These are phyloP conservation scores for Triticum monococcum DNA, from an alignment of 176 grass and related monocot genomes.

Conservation along the genomic window DNA sequence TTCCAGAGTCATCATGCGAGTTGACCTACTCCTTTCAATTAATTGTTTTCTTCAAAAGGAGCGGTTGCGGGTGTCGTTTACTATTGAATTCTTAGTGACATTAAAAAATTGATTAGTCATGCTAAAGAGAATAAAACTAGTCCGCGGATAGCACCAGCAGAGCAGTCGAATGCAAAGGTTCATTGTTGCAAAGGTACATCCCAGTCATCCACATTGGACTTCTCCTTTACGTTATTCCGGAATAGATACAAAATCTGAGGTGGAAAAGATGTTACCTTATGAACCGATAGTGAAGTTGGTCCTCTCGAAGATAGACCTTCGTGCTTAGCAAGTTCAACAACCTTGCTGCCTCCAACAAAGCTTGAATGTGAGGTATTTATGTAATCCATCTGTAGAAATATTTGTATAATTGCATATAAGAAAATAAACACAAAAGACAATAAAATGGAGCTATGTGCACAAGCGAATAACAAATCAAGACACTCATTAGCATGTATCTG, in stretches of 20 bases:
- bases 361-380: constrained; percentile 92
- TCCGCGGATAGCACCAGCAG: not conserved
- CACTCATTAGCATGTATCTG: not conserved
- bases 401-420: constrained; percentile 15
- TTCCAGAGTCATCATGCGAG: constrained; percentile 5
- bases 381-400: constrained; percentile 78
- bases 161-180: not conserved
- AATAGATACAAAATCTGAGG: constrained; percentile 24
- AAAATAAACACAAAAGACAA: constrained; percentile 30
- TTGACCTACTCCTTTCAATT: not conserved
- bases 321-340: constrained; percentile 77
- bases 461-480: constrained; percentile 11
- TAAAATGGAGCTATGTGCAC: constrained; percentile 7
- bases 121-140: constrained; percentile 16
- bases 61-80: not conserved
- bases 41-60: not conserved
- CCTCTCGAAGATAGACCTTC: constrained; percentile 46
- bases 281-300: constrained; percentile 34
- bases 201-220: not conserved
- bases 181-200: constrained; percentile 8
- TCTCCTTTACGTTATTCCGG: not conserved
- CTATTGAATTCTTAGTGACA: not conserved
- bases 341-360: constrained; percentile 86
- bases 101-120: not conserved
- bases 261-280: constrained; percentile 56